Base-by-base conservation (phyloP, 2,329 filamentous ascomycete genomes). In the Apiospora kogelbergensis region DNA sequence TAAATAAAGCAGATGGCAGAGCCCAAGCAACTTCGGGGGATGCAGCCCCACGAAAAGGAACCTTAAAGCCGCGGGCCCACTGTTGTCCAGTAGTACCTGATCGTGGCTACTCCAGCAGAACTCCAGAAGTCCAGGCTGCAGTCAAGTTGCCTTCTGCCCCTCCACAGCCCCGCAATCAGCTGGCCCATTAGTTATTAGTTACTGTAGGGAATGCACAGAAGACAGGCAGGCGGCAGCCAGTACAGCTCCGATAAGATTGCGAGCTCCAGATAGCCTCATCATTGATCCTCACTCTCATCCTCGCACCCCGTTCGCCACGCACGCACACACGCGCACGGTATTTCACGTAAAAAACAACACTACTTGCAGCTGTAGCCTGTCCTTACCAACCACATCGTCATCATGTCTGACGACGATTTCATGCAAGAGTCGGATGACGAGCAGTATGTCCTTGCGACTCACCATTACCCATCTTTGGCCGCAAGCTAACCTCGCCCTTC, bases 361-460 rank as follows among this genome's bases (percentile, higher is more conserved):
- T 26, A 30, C 15, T 41, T 20, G n/a, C 64, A 22, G 17, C 41
- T 42, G 10, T 22, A 66, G 6, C 10, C 11, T 26, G 2, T 42
- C 13, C 13, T 5, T 15, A 42, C 37, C 63, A 65, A 42, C 48
- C 11, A 9, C 33, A 70, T 67, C 64, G 66, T 69, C 81, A 85
- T 72, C 73, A 94, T 94, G 92, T 94, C 92, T 46, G 93, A 95
- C 82, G 93, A 94, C 83, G 93, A 97, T 83, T 97, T 97, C 80
- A 97, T 97, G 93, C 93, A 96, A 82, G 93, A 94, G 79, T 96
- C 93, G 5, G 93, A 93, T 71, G 91, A 94, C 79, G 93, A 95
- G 83, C 91, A 95, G 89, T 98, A 85, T 20, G 76, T 65, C 33
- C 30, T 41, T 22, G 9, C 20, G 40, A 42, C 7, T 24, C 33